A percentile compares a stretch with the other conserved stretches of the same genome.
These are phyloP conservation scores for Agaricus sinodeliciosus DNA, from an alignment of 768 basidiomycete genomes.

Conservation along the genomic window DNA sequence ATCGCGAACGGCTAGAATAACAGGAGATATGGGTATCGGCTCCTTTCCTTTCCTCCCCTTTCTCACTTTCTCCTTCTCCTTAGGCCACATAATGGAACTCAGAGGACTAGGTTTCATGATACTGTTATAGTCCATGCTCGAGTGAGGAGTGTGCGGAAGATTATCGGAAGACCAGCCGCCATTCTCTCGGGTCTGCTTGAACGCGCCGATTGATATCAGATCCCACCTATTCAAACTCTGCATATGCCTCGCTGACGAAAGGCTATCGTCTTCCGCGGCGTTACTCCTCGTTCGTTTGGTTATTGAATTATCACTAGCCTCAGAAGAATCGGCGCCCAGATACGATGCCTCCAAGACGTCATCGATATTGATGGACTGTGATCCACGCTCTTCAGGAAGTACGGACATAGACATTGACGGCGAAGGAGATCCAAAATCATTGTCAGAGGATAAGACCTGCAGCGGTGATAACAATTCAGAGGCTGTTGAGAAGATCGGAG, in stretches of 20 bases:
- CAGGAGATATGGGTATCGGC: conserved; percentile 40
- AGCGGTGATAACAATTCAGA: conserved; percentile 6
- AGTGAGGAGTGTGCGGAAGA: conserved; percentile 16
- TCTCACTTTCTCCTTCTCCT: conserved; percentile 26
- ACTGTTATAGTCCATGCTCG: conserved; percentile 37
- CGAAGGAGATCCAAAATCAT: conserved; percentile 9
- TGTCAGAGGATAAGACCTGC: conserved; percentile 5
- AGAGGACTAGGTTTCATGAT: conserved; percentile 52
- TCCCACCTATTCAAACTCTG: conserved; percentile 67
- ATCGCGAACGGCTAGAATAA: conserved; percentile 44
- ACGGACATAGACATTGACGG: conserved; percentile 8
- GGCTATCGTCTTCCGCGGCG: conserved; percentile 22
- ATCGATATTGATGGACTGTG: conserved; percentile 53
- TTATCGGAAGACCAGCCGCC: conserved; percentile 31
- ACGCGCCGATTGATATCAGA: conserved; percentile 63
- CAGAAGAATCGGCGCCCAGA: conserved; percentile 48
- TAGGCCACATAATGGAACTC: conserved; percentile 49
- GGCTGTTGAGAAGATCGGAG: conserved; percentile 16
- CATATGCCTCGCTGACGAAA: conserved; percentile 30
- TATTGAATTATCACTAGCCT: neutral
- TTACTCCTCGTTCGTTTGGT: neutral
- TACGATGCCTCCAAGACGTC: conserved; percentile 76
- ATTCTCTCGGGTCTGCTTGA: conserved; percentile 50
- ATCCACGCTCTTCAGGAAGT: conserved; percentile 27
- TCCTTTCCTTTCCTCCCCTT: conserved; percentile 19